These are phyloP conservation scores for Monilinia polystroma DNA, from an alignment of 2,329 filamentous ascomycete genomes.

Conservation along the genomic window DNA sequence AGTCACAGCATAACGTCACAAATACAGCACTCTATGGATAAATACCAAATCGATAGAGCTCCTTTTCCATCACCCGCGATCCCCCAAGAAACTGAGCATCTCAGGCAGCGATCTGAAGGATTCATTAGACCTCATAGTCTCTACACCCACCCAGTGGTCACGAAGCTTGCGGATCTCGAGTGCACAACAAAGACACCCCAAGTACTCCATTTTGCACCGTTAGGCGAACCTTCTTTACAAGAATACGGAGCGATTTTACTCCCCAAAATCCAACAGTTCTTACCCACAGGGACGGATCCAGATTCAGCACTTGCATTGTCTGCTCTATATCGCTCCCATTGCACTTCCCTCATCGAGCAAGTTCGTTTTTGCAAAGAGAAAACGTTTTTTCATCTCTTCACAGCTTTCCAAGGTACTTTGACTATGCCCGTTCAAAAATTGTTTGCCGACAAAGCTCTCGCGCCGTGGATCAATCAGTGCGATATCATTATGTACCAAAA, in stretches of 20 bases:
- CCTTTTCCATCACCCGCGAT: constrained; percentile 45
- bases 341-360: constrained; percentile 91
- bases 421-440: constrained; percentile 96
- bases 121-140: constrained; percentile 49
- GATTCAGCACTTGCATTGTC: constrained; percentile 84
- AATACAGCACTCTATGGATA: constrained; percentile 38
- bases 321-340: constrained; percentile 90
- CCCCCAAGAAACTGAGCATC: constrained; percentile 40
- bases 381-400: constrained; percentile 92
- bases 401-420: constrained; percentile 91
- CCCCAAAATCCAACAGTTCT: constrained; percentile 81
- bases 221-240: constrained; percentile 54
- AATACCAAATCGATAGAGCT: constrained; percentile 40
- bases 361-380: constrained; percentile 96
- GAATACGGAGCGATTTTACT: constrained; percentile 72
- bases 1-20: constrained; percentile 37
- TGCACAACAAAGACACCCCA: constrained; percentile 58
- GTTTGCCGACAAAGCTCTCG: constrained; percentile 75
- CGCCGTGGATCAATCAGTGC: constrained; percentile 91
- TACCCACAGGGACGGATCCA: constrained; percentile 77
- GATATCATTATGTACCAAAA: constrained; percentile 96
- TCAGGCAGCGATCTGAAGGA: constrained; percentile 35
- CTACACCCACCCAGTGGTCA: constrained; percentile 59
- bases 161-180: constrained; percentile 58
- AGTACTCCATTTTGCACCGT: constrained; percentile 60